Percentiles rank a stretch among this genome's conserved stretches.
These are phyloP conservation scores for Gamarada debralockiae DNA, from an alignment of 495 filamentous ascomycete species.

Conservation along the genomic window DNA sequence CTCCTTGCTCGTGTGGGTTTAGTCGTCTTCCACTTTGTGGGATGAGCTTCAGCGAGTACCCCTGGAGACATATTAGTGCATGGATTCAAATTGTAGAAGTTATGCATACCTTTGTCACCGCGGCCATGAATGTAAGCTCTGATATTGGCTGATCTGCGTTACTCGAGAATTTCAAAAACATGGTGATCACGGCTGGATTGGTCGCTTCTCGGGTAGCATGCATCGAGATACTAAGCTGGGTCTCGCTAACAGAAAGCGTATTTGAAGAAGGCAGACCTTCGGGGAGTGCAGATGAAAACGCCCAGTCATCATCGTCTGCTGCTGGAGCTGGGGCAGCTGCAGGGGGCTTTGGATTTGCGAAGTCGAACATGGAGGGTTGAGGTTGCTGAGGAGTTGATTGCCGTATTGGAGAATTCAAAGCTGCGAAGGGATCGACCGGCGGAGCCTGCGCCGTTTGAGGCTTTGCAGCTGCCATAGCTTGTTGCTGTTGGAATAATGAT, in stretches of 20 bases:
- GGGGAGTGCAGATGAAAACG: conserved; percentile 80
- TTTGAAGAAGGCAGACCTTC: conserved; percentile 42
- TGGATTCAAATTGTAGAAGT: background rate
- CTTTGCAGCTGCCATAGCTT: conserved; percentile 38
- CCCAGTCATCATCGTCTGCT: conserved; percentile 86
- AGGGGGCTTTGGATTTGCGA: conserved; percentile 24
- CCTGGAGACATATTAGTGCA: conserved; percentile 41
- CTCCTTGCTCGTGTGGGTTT: conserved; percentile 65
- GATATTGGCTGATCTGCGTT: conserved; percentile 63
- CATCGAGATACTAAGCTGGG: conserved; percentile 47
- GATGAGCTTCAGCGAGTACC: conserved; percentile 73
- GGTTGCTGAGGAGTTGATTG: conserved; percentile 34
- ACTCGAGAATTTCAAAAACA: conserved; percentile 75
- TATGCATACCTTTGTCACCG: conserved; percentile 78
- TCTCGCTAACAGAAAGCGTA: conserved; percentile 43
- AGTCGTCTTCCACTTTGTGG: conserved; percentile 79
- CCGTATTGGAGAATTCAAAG: conserved; percentile 51
- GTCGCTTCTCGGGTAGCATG: conserved; percentile 35
- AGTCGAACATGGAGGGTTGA: conserved; percentile 24
- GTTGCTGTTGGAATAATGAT: conserved; percentile 34
- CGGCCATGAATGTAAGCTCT: conserved; percentile 85
- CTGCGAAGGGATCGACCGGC: conserved; percentile 63
- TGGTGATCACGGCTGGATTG: conserved; percentile 44
- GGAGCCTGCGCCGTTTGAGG: conserved; percentile 36
- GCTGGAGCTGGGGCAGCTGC: conserved; percentile 30